Percentiles rank a stretch among this genome's conserved stretches.
phyloP scores from a whole-genome alignment of 352 stramenopile genomes.

The Pythium monospermum region DNA sequence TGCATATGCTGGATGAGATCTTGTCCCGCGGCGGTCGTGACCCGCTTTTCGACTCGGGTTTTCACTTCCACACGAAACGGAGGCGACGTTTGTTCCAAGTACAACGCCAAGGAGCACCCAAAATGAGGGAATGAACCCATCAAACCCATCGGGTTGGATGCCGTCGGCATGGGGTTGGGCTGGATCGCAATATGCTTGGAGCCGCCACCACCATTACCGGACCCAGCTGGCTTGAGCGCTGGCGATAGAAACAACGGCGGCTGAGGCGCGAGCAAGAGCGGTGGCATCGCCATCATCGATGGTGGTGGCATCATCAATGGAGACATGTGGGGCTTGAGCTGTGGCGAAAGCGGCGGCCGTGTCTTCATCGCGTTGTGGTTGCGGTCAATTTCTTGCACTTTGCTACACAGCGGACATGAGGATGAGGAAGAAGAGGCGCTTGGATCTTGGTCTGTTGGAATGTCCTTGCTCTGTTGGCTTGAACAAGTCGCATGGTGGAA shows the following conservation, averaged over 20 bases:
- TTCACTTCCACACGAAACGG: constrained; percentile 66
- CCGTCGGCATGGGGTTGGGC: constrained; percentile 68
- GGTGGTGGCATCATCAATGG: constrained; percentile 14
- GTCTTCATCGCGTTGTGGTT: constrained; percentile 46
- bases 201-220: not conserved
- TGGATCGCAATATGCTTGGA: constrained; percentile 70
- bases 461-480: not conserved
- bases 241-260: constrained; percentile 13
- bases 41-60: constrained; percentile 68
- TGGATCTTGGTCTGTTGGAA: constrained; percentile 27
- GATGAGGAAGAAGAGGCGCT: constrained; percentile 26
- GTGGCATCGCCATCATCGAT: constrained; percentile 1
- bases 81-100: constrained; percentile 67
- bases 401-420: constrained; percentile 53
- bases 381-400: constrained; percentile 65
- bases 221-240: constrained; percentile 7
- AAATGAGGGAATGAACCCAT: constrained; percentile 55
- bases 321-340: constrained; percentile 8
- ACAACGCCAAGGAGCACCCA: constrained; percentile 57
- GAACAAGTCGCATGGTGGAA: constrained; percentile 57
- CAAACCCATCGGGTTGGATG: constrained; percentile 64
- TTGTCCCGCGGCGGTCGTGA: constrained; percentile 62
- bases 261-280: constrained; percentile 21
- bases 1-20: constrained; percentile 81
- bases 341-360: constrained; percentile 17